These are phyloP conservation scores for Cercospora sp. DNA, from an alignment of 2,329 filamentous ascomycete genomes.

Conservation along the genomic window DNA sequence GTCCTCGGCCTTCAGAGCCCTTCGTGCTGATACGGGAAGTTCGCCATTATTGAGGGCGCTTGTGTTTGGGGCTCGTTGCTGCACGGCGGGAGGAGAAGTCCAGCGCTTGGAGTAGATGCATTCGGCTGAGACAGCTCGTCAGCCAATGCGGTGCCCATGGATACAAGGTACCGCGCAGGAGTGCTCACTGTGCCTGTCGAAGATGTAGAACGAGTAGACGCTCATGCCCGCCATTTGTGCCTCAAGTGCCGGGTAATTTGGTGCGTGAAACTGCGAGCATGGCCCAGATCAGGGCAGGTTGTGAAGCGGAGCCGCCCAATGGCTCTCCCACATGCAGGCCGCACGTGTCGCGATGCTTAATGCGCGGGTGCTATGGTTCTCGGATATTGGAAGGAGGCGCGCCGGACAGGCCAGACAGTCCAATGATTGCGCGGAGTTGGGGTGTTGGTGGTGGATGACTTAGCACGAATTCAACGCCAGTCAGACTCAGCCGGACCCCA, in stretches of 20 bases:
- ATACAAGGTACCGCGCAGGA: not conserved
- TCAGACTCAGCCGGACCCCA: not conserved
- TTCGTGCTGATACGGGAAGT: conserved; percentile 17
- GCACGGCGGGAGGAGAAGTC: conserved; percentile 47
- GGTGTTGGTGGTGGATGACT: not conserved
- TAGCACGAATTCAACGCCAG: not conserved
- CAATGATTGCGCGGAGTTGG: not conserved
- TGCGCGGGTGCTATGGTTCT: conserved; percentile 3
- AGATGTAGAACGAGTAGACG: conserved; percentile 98
- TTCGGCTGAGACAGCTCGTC: conserved; percentile 64
- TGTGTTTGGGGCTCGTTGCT: conserved; percentile 11
- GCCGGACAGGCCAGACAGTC: not conserved
- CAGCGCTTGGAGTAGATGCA: conserved; percentile 95
- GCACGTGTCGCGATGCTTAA: conserved; percentile 1
- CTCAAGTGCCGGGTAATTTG: conserved; percentile 9
- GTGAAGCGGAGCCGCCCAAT: conserved; percentile 1
- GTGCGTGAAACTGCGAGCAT: conserved; percentile 3
- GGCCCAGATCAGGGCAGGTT: conserved; percentile 1
- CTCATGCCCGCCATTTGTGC: conserved; percentile 60
- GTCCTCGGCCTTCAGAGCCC: conserved; percentile 55
- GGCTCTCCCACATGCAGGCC: not conserved
- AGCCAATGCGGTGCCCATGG: not conserved
- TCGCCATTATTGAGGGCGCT: conserved; percentile 18
- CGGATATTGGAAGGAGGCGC: not conserved
- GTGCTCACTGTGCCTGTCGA: conserved; percentile 88